Evolutionary conservation across 371 early-diverging fungal species (phyloP), one percentile per base, ranked within the genome.

Genomic region (Haplosporangium sp.): DNA sequence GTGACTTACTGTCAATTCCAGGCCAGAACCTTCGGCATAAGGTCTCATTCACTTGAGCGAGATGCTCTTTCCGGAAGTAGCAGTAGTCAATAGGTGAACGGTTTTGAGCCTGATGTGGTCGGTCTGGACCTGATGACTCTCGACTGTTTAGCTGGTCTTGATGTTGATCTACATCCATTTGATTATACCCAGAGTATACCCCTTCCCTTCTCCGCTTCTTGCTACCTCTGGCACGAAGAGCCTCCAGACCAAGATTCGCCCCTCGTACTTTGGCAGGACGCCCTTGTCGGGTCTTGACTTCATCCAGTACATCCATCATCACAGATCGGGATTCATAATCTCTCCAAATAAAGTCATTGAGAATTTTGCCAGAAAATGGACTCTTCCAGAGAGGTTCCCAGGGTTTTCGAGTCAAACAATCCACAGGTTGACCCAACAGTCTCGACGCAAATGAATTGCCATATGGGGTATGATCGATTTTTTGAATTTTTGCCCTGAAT

Each of bases 11-110:
- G 82, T 97, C 96, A 53, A 98, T 95, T 9, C 95, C 95, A 9
- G 95, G 95, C 98, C 98, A 98, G 83, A 98, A 97, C n/a, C 91
- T 86, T 20, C 90, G 86, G 48, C 88, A 86, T 20, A 98, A 81
- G 56, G 94, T 78, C 55, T 83, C 87, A 72, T 97, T 97, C 39
- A 94, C 95, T 68, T 94, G 94, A 9, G 69, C 63, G 13, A 96
- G 77, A 85, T 95, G 95, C 67, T 89, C 86, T 37, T 76, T 77
- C 63, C 93, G 90, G 67, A 97, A 90, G 75, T 95, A 91, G 47
- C 93, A 91, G 69, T 92, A 96, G 72, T 96, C 96, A 45, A 97
- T 94, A 7, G 93, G 89, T 1, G 71, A 61, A 7, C 66, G 75
- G n/a, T 55, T 45, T 13, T 38, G 35, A 34, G 44, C 20, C 19